A percentile compares a stretch with the other conserved stretches of the same genome.
These are phyloP conservation scores for Rhinocladiella mackenziei DNA, from an alignment of 2,329 filamentous ascomycete genomes.

Conservation along the genomic window DNA sequence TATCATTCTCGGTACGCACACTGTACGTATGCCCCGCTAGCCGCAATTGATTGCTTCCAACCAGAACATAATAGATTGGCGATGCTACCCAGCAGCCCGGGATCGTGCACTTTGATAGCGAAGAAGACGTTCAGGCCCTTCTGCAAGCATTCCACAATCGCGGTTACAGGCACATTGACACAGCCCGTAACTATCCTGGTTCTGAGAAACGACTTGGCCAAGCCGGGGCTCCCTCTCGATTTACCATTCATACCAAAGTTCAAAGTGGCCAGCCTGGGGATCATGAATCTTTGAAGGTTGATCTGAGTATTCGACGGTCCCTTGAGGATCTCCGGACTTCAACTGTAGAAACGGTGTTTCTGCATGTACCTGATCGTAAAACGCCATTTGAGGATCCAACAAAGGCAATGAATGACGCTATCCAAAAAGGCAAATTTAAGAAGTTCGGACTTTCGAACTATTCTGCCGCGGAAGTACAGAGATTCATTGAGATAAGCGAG, in stretches of 20 bases:
- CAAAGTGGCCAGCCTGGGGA: too few relatives aligned
- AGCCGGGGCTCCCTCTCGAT: not conserved
- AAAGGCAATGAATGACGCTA: conserved; percentile 39
- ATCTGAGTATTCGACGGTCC: not conserved
- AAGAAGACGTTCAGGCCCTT: too few relatives aligned
- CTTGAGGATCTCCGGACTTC: too few relatives aligned
- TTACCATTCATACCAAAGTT: not conserved
- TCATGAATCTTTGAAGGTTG: not conserved
- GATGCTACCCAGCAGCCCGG: too few relatives aligned
- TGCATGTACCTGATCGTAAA: conserved; percentile 39
- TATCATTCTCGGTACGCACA: too few relatives aligned
- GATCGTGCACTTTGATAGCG: too few relatives aligned
- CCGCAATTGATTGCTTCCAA: too few relatives aligned
- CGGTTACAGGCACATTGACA: too few relatives aligned
- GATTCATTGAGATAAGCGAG: conserved; percentile 42
- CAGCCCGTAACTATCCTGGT: not conserved
- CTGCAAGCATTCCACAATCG: too few relatives aligned
- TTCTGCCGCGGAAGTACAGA: conserved; percentile 40
- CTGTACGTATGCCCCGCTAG: too few relatives aligned
- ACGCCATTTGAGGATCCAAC: conserved; percentile 40
- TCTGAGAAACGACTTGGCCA: not conserved
- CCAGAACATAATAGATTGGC: too few relatives aligned
- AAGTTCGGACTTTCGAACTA: conserved; percentile 47
- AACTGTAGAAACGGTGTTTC: too few relatives aligned
- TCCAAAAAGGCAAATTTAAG: conserved; percentile 41